Evolutionary conservation across 2,329 filamentous ascomycete genomes (phyloP).

Genomic region (Hypoxylon sp.): DNA sequence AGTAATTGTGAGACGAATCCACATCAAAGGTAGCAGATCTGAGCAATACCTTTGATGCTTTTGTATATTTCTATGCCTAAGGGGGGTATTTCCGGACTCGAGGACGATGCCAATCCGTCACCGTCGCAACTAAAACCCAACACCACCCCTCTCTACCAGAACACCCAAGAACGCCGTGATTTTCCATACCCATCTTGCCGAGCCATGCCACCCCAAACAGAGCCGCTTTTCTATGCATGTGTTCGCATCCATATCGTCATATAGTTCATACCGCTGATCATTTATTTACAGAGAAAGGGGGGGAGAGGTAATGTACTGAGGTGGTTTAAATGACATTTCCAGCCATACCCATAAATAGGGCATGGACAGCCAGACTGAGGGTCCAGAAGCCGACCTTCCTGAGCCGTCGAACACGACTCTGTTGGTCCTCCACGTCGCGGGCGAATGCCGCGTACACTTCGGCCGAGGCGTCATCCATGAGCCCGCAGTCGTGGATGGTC

Average conservation of each 20-base stretch:
- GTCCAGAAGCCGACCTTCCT: constrained; percentile 99
- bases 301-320: not conserved
- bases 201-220: not conserved
- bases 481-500: constrained; percentile 91
- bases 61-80: constrained; percentile 27
- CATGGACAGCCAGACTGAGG: constrained; percentile 89
- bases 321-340: constrained; percentile 72
- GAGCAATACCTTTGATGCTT: constrained; percentile 5
- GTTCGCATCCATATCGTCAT: constrained; percentile 5
- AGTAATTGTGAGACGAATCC: not conserved
- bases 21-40: not conserved
- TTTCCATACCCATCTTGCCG: constrained; percentile 16
- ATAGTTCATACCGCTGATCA: constrained; percentile 4
- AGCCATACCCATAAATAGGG: constrained; percentile 93
- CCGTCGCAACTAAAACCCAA: not conserved
- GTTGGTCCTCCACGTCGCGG: constrained; percentile 87
- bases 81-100: constrained; percentile 43
- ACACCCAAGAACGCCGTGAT: constrained; percentile 27
- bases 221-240: constrained; percentile 14
- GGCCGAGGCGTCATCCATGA: constrained; percentile 92
- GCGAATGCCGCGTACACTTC: constrained; percentile 97
- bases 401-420: constrained; percentile 85
- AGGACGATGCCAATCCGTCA: constrained; percentile 3
- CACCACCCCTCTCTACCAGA: not conserved
- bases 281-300: constrained; percentile 24